Conservation (phyloP, 2,329 filamentous ascomycete genomes). For the Phaeosphaeria sp. region DNA sequence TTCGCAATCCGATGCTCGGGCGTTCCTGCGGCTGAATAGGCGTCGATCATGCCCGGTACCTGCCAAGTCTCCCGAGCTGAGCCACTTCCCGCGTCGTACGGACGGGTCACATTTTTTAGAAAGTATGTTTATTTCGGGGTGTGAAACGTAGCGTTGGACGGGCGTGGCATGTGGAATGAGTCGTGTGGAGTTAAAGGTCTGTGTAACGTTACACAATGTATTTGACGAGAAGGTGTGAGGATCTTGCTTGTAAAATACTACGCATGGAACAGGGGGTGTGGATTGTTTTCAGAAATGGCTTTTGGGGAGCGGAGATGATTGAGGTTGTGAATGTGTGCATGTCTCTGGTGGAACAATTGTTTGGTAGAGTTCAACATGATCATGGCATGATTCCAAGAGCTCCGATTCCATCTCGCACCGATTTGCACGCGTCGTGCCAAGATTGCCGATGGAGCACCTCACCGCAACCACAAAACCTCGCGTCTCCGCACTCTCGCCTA, state of each 20-base stretch:
- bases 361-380: not conserved
- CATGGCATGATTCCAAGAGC: not conserved
- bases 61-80: conserved; percentile 14
- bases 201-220: not conserved
- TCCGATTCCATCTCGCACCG: not conserved
- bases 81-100: not conserved
- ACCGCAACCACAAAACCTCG: not conserved
- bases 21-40: conserved; percentile 5
- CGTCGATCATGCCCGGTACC: conserved; percentile 9
- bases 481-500: conserved; percentile 6
- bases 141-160: not conserved
- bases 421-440: conserved; percentile 23
- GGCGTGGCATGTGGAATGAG: not conserved
- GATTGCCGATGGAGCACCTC: conserved; percentile 13
- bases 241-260: not conserved
- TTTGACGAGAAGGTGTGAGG: not conserved
- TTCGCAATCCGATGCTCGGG: conserved; percentile 3
- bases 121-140: not conserved
- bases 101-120: not conserved
- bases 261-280: not conserved
- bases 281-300: not conserved
- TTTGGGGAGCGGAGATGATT: not conserved
- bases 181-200: not conserved
- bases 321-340: not conserved
- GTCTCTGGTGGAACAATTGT: not conserved